These are phyloP conservation scores for Leccinum discolor DNA, from an alignment of 1,284 basidiomycete genomes.

Conservation along the genomic window DNA sequence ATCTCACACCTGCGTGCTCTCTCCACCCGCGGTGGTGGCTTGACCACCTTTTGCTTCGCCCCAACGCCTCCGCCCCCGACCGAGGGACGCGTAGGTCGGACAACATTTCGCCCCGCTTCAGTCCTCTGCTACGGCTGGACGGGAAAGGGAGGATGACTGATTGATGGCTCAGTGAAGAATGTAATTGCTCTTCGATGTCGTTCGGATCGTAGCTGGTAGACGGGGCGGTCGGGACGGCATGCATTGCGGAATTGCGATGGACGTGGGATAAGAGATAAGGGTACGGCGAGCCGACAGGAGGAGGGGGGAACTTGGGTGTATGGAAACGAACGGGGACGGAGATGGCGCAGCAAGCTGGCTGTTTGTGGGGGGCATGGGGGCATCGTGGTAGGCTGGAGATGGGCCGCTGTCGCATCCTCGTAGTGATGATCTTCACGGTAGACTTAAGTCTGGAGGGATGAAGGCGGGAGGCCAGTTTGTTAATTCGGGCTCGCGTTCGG, in stretches of 20 bases:
- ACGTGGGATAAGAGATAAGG: constrained; percentile 76
- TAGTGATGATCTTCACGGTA: no score
- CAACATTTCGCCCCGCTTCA: constrained; percentile 38
- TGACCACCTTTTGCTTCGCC: constrained; percentile 36
- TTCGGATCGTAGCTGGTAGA: constrained; percentile 52
- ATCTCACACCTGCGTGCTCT: constrained; percentile 75
- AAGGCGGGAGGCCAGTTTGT: no score
- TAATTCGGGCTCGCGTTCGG: no score
- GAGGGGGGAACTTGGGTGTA: constrained; percentile 46
- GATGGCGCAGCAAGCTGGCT: no score
- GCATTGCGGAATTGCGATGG: constrained; percentile 47
- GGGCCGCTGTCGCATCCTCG: no score
- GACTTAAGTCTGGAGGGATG: no score
- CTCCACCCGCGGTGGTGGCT: constrained; percentile 72
- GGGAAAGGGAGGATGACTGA: constrained; percentile 59
- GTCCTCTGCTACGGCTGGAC: constrained; percentile 33
- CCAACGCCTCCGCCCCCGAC: background rate
- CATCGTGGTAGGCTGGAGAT: no score
- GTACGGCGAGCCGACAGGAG: constrained; percentile 68
- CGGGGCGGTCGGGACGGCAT: constrained; percentile 40
- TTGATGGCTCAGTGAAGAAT: constrained; percentile 76
- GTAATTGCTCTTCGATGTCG: constrained; percentile 66
- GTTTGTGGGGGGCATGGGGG: no score
- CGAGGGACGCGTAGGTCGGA: constrained; percentile 15
- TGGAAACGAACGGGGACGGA: constrained; percentile 52